These are phyloP conservation scores for Thelephora terrestris DNA, from an alignment of 1,284 basidiomycete genomes.

Conservation along the genomic window DNA sequence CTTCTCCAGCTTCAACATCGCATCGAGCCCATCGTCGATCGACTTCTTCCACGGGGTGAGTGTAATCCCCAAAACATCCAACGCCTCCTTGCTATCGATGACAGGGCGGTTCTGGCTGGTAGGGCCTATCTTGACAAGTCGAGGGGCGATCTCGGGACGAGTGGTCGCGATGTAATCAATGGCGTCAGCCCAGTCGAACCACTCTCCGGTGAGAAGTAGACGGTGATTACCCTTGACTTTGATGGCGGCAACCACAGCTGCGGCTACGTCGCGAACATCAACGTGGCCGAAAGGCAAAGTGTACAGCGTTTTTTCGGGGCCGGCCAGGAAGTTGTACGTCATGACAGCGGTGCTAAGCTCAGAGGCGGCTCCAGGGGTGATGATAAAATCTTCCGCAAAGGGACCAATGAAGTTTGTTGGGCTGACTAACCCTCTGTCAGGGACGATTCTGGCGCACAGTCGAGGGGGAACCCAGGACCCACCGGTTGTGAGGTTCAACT, in stretches of 20 bases:
- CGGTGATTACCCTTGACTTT: constrained; percentile 13
- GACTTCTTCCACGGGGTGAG: constrained; percentile 9
- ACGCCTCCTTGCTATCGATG: neutral
- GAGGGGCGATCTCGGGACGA: constrained; percentile 13
- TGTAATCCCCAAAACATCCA: constrained; percentile 10
- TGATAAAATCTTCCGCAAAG: constrained; percentile 9
- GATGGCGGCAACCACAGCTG: constrained; percentile 12
- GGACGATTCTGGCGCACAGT: neutral
- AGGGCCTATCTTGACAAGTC: neutral
- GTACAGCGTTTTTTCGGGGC: neutral
- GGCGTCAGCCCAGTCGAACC: constrained; percentile 13
- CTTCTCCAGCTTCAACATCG: constrained; percentile 7
- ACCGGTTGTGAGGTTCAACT: constrained; percentile 17
- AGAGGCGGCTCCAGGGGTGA: constrained; percentile 1
- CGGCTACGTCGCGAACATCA: constrained; percentile 20
- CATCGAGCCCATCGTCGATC: constrained; percentile 10
- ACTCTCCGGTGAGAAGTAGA: constrained; percentile 15
- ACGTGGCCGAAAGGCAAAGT: constrained; percentile 4
- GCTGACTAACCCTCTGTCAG: constrained; percentile 8
- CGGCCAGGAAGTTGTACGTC: constrained; percentile 10
- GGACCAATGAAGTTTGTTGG: constrained; percentile 15
- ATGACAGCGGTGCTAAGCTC: constrained; percentile 11
- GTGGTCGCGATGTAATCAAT: constrained; percentile 12
- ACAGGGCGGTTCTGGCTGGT: neutral
- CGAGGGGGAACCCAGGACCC: neutral